Base-by-base conservation (phyloP, 208 protist genomes). In the Trypanosoma platydactyli region DNA sequence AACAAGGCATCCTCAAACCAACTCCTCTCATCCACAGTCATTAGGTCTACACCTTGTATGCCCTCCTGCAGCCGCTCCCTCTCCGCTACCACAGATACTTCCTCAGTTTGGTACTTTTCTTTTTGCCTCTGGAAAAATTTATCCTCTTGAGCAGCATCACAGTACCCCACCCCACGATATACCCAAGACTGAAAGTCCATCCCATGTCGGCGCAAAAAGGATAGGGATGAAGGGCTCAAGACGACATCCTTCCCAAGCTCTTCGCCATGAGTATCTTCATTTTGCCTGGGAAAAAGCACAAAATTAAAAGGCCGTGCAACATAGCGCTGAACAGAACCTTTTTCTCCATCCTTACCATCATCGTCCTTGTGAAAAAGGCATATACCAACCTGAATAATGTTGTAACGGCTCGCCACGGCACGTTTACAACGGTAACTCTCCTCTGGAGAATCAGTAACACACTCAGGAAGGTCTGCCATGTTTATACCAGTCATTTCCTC, bases 401-500 rank as follows among this genome's bases (percentile, higher is more conserved):
- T 76, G 59, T 89, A 94, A 18, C 80, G 80, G 25, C 64, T 76
- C 18, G 88, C 88, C 24, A 79, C 86, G 22, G 68, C 48, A 55
- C 85, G 74, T 59, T 94, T 94, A 16, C 75, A 49, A n/a, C 60
- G 33, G 59, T 94, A 94, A 51, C 57, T 68, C 54, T 89, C 83
- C 29, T 80, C 63, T n/a, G 84, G 77, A 6, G 73, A 60, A 50
- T 83, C 79, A n/a, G 79, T 84, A 45, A 88, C 84, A 46, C 29
- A 70, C 63, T 93, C 87, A 27, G 79, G 71, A n/a, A 81, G 38
- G 30, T 88, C 80, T 18, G 77, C 46, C 54, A 79, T 73, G 56
- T 69, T 85, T 41, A 92, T 92, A 20, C 89, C 89, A 20, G 89
- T 92, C 89, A 94, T 92, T 73, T 94, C 89, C 67, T 91, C 86